Base-by-base conservation (phyloP, 1,284 basidiomycete species). In the Blastosporella zonata region DNA sequence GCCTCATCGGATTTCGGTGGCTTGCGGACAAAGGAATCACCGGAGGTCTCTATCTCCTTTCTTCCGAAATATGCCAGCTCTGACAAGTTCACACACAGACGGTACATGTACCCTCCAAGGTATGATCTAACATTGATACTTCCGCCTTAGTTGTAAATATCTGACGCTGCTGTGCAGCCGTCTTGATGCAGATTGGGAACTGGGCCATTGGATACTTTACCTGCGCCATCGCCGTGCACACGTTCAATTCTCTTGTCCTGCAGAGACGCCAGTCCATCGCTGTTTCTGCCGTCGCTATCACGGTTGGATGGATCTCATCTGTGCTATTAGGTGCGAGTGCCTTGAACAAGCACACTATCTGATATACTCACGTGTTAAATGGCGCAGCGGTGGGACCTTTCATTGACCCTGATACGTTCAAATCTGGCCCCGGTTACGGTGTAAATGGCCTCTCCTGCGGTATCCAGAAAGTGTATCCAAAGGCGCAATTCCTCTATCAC, bases 161-260 rank as follows among this genome's bases (percentile, higher is more conserved):
- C 9, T n/a, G 21, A 27, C 34, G 23, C 23, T 37, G 13, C 46
- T 53, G 9, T 34, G 3, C 29, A 81, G 82, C 70, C 20, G 64
- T 75, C 45, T 58, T 88, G 33, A 79, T 75, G 68, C 79, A 86
- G 57, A 67, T 84, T 31, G 84, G 82, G 20, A 77, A 81, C 56
- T 76, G 79, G 61, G 71, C 76, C 2, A 73, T 71, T 20, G 81
- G 79, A 8, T 87, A 79, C 67, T 89, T 87, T 62, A 82, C 79
- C 0, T 70, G 78, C 6, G 69, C 74, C 8, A 82, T 87, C 52
- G 81, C 78, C 2, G 58, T 85, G n/a, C 86, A 89, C 61, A 79
- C 82, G 0, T 83, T 87, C 68, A 76, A 72, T 55, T 78, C 82
- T 15, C 69, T 88, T 35, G 79, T 83, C 7, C 67, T 87, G 44